Conservation (phyloP, 208 protist species). For the Acanthamoeba triangularis region DNA sequence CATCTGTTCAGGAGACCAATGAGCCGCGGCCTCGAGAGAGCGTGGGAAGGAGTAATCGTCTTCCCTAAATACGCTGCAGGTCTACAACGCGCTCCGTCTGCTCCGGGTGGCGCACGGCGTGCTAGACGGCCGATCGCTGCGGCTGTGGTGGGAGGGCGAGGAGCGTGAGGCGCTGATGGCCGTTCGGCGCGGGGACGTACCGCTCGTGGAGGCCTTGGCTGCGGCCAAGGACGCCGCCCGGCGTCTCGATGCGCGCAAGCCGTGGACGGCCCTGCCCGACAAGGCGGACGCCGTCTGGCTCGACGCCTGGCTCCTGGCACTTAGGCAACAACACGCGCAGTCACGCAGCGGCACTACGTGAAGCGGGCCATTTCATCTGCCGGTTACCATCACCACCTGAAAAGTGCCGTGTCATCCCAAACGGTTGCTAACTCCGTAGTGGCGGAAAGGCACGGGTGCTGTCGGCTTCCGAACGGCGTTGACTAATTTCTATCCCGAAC, state of each 20-base stretch:
- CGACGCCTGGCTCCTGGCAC: background rate
- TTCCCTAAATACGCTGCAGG: background rate
- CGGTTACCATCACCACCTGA: background rate
- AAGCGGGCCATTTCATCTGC: background rate
- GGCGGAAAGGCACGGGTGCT: no score
- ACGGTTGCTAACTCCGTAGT: no score
- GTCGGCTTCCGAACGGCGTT: no score
- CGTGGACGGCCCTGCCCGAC: background rate
- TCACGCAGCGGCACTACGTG: background rate
- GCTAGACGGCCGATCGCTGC: background rate
- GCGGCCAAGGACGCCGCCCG: background rate
- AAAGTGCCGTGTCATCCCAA: no score
- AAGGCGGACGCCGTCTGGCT: slow-evolving; percentile 29
- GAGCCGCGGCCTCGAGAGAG: no score
- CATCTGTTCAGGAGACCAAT: background rate
- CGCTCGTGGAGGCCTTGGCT: background rate
- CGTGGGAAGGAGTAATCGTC: no score
- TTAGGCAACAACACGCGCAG: background rate
- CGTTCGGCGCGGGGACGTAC: background rate
- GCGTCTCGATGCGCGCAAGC: background rate
- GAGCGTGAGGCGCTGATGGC: slow-evolving; percentile 18
- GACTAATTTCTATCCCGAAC: no score
- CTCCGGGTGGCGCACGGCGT: background rate
- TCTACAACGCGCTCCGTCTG: slow-evolving; percentile 12
- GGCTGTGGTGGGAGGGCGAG: slow-evolving; percentile 27